phyloP scores from a whole-genome alignment of 331 rosid species.

The Acacia pycnantha region DNA sequence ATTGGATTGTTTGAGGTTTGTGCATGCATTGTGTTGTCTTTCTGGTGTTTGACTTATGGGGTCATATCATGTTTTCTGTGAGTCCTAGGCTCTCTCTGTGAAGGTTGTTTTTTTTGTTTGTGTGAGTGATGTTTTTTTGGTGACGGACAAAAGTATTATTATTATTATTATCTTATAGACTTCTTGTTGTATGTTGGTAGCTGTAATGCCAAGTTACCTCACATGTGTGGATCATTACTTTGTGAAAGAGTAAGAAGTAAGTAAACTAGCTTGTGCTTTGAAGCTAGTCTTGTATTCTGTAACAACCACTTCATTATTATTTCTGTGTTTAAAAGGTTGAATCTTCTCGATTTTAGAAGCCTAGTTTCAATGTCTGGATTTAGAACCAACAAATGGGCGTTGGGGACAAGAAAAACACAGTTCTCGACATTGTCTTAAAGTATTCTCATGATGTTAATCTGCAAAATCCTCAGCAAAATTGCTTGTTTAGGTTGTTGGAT shows the following conservation, averaged over 20 bases:
- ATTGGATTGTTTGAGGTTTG: not conserved
- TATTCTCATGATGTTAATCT: conserved; percentile 16
- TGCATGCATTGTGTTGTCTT: conserved; percentile 11
- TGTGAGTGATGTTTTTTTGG: not conserved
- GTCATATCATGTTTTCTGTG: conserved; percentile 20
- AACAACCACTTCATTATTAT: conserved; percentile 2
- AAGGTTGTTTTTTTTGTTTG: not conserved
- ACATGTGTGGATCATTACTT: conserved; percentile 41
- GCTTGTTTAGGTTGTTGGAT: conserved; percentile 7
- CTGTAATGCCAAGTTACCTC: conserved; percentile 43
- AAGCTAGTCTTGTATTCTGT: conserved; percentile 18
- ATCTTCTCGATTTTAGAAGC: not conserved
- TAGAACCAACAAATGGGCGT: not conserved
- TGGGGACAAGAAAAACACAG: not conserved
- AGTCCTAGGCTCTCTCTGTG: conserved; percentile 31
- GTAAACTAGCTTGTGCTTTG: conserved; percentile 27
- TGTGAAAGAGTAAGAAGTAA: conserved; percentile 31
- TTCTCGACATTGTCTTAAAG: not conserved
- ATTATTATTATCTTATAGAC: not conserved
- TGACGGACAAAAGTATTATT: conserved; percentile 2
- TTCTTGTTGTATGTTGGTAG: conserved; percentile 19
- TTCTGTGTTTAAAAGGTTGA: not conserved
- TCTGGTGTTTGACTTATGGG: conserved; percentile 35
- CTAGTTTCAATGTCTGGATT: not conserved
- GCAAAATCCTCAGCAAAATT: conserved; percentile 14